Base-by-base conservation (phyloP, 306 rosid genomes). In the Cajanus cajan region DNA sequence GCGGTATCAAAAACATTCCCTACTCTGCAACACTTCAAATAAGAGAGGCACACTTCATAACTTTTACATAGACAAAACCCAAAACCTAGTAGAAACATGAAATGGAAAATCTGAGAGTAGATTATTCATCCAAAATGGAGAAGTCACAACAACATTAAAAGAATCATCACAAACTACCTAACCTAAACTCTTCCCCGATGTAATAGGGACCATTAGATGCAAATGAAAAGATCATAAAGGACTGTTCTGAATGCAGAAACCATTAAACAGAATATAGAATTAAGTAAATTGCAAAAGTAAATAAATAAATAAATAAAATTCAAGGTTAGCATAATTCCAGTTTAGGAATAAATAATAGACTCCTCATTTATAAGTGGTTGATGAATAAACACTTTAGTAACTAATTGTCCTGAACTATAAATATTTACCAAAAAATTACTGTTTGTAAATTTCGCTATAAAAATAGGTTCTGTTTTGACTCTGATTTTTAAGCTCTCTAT, bases 381-480 rank as follows among this genome's bases (percentile, higher is more conserved):
- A 22, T 37, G 41, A 73, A 18, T 24, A 73, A 57, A 64, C 43
- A 41, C 43, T 25, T 40, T 36, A 33, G 43, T 28, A 4, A 44
- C n/a, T 40, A 74, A 58, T 3, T 74, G 43, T 74, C 68, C 67
- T 9, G 19, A 74, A 58, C 58, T 7, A 41, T 16, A 74, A 74
- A 36, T 58, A 25, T 5, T 41, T 25, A 59, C n/a, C 33, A 41
- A 58, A 41, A 73, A 15, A 9, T 43, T 4, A 19, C 8, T 73
- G 41, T 54, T 37, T 36, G 52, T 21, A 15, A 55, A 37, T 54
- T 36, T 21, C 48, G 39, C 4, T 0, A 9, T 7, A 71, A 44
- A 71, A 72, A 52, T 13, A 36, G 1, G 6, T 62, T 75, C 22
- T 15, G 31, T 16, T 74, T 37, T 61, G 31, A 74, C 25, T 28